These are phyloP conservation scores for Nicotiana paniculata DNA, from an alignment of 257 asterid genomes.

Conservation along the genomic window DNA sequence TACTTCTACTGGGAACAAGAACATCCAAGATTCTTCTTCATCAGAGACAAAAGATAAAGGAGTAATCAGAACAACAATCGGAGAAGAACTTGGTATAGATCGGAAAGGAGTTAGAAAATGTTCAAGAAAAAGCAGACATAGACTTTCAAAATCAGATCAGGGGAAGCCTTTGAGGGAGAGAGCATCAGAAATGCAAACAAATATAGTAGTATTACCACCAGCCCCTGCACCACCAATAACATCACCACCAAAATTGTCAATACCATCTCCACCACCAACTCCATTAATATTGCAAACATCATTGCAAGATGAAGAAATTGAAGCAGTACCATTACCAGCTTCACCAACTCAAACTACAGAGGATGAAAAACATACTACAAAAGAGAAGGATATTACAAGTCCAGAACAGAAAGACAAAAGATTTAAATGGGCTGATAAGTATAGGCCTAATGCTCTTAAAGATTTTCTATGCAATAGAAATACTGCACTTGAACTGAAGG, in stretches of 20 bases:
- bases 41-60: not conserved
- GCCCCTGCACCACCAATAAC: slow-evolving; percentile 16
- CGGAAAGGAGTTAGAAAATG: not conserved
- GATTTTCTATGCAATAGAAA: slow-evolving; percentile 59
- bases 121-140: slow-evolving; percentile 14
- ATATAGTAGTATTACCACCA: slow-evolving; percentile 8
- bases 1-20: not conserved
- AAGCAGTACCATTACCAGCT: slow-evolving; percentile 1
- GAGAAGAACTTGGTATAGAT: slow-evolving; percentile 12
- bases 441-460: slow-evolving; percentile 47
- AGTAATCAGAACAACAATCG: not conserved
- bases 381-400: slow-evolving; percentile 9
- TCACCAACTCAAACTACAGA: slow-evolving; percentile 7
- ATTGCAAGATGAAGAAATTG: not conserved
- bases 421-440: slow-evolving; percentile 54
- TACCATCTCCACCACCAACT: slow-evolving; percentile 25
- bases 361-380: slow-evolving; percentile 1
- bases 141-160: slow-evolving; percentile 3
- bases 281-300: slow-evolving; percentile 5
- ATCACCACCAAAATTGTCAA: slow-evolving; percentile 1
- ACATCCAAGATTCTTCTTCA: not conserved
- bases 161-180: slow-evolving; percentile 93
- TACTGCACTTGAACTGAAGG: slow-evolving; percentile 45
- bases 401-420: slow-evolving; percentile 15
- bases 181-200: slow-evolving; percentile 23